Evolutionary conservation across 2,329 filamentous ascomycete genomes (phyloP), one percentile per base, ranked within the genome.

Genomic region (Elsinoe batatas): DNA sequence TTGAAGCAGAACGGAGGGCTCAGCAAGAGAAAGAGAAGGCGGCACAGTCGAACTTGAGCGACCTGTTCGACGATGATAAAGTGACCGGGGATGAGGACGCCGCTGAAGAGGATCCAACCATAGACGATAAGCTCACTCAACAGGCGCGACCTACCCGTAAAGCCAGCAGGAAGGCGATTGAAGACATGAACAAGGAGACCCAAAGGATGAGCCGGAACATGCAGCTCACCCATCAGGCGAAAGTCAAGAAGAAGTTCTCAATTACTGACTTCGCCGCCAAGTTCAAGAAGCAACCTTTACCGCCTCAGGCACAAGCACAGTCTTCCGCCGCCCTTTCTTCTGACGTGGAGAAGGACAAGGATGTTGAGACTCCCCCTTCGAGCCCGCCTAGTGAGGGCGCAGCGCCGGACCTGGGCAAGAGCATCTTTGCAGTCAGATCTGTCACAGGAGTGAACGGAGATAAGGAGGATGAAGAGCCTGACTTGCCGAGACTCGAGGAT

Each of bases 101-200:
- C 43, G 79, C 81, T 36, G 76, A 79, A 2, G 82, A 85, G 57
- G 82, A 82, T 33, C 82, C 69, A 51, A 40, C 35, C 15, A 64
- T 61, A 22, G 68, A 68, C 20, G 65, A 67, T 53, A 66, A 66
- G 43, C 64, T 93, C 43, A 87, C 85, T 0, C 87, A 91, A 65
- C 74, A 79, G 37, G 76, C 79, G 22, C 82, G 85, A 3, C 84
- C 89, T 4, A 79, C 81, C 8, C 81, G 93, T 11, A 95, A 93
- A 67, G 91, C 93, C 0, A 91, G 91, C 74, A 97, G 91, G 73
- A 96, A 90, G 71, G 93, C 93, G 0, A 69, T 96, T 40, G 88
- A 96, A 67, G 91, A 97, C 62, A 96, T 98, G 85, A 86, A 87
- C 63, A 82, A 89, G 57, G 93, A 98, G 71, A 96, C 91, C 1